Evolutionary conservation across 257 asterid genomes (phyloP).

Genomic region (Ehretia macrophylla): DNA sequence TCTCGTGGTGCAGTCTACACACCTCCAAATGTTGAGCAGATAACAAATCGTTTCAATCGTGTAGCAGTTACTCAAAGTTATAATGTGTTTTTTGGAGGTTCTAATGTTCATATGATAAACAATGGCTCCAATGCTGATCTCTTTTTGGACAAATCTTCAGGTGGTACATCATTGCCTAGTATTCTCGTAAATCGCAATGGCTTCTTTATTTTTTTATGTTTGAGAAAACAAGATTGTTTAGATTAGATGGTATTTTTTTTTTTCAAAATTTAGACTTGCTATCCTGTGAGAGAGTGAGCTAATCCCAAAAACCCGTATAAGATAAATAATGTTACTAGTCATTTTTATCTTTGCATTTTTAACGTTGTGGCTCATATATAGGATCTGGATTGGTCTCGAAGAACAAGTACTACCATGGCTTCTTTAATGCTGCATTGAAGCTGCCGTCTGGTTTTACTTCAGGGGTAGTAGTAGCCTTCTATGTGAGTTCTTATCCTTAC

Average conservation of each 20-base stretch:
- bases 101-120: slow-evolving; percentile 40
- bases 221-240: too few species aligned
- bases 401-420: slow-evolving; percentile 67
- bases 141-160: slow-evolving; percentile 62
- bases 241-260: neutral
- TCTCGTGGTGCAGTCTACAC: slow-evolving; percentile 56
- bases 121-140: slow-evolving; percentile 61
- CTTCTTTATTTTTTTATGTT: neutral
- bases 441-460: slow-evolving; percentile 85
- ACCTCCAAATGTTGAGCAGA: slow-evolving; percentile 60
- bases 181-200: neutral
- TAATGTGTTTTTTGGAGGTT: slow-evolving; percentile 51
- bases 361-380: slow-evolving; percentile 11
- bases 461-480: slow-evolving; percentile 79
- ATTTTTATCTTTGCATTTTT: neutral
- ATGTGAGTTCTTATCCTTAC: slow-evolving; percentile 35
- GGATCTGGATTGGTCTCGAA: slow-evolving; percentile 76
- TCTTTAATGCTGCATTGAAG: slow-evolving; percentile 72
- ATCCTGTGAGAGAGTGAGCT: too few species aligned
- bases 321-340: neutral
- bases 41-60: slow-evolving; percentile 43
- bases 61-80: slow-evolving; percentile 40
- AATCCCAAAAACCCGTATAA: too few species aligned
- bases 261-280: too few species aligned
- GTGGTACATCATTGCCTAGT: slow-evolving; percentile 21